phyloP scores from a whole-genome alignment of 768 basidiomycete species.

The Hirschioporus abietinus region DNA sequence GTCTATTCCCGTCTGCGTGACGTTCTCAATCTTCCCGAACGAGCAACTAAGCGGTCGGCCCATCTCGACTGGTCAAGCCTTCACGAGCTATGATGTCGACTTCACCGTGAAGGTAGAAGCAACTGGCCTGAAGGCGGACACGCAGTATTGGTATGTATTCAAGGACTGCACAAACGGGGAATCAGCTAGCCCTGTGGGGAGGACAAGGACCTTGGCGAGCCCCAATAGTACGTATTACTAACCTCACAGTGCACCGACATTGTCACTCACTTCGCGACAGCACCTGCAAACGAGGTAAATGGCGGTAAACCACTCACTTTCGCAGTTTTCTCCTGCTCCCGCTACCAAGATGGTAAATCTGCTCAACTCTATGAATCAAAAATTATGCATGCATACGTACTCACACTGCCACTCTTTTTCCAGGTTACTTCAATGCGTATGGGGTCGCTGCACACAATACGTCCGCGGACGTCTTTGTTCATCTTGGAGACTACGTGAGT shows the following conservation, averaged over 20 bases:
- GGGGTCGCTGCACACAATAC: constrained; percentile 50
- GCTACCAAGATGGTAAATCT: constrained; percentile 40
- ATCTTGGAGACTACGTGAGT: constrained; percentile 54
- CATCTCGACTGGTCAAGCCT: constrained; percentile 42
- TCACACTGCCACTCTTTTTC: background rate
- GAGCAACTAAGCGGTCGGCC: constrained; percentile 28
- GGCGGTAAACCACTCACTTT: constrained; percentile 45
- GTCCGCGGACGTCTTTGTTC: constrained; percentile 46
- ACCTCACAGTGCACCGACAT: background rate
- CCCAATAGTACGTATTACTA: constrained; percentile 34
- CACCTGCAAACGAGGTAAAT: constrained; percentile 42
- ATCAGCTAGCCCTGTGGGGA: constrained; percentile 41
- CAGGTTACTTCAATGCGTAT: constrained; percentile 60
- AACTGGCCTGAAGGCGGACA: constrained; percentile 41
- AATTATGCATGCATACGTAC: background rate
- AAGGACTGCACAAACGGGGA: constrained; percentile 44
- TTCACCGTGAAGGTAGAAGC: constrained; percentile 59
- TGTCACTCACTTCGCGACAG: constrained; percentile 19
- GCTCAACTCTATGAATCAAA: background rate
- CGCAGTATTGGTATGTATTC: constrained; percentile 51
- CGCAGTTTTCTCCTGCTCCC: constrained; percentile 56
- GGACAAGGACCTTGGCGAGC: constrained; percentile 44
- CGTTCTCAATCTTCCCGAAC: constrained; percentile 39
- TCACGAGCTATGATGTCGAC: constrained; percentile 52
- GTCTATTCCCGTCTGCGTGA: constrained; percentile 46